Evolutionary conservation across 257 asterid species (phyloP), one percentile per base, ranked within the genome.

Genomic region (Pogostemon cablin): DNA sequence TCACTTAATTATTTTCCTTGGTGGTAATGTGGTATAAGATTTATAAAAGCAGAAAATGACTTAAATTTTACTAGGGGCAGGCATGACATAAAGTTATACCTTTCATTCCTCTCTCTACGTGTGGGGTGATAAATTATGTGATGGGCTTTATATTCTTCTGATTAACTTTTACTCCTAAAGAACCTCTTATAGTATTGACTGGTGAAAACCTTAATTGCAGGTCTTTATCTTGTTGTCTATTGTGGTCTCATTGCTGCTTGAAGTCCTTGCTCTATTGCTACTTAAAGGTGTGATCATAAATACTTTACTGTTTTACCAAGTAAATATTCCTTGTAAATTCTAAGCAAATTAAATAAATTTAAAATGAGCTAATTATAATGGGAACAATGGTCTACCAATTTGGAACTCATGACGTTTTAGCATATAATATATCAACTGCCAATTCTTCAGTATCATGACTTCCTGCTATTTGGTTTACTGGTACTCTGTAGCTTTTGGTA

Each of bases 161-260:
- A 54, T 11, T 54, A 37, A 42, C 12, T 34, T 34, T 39, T 4
- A 15, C 9, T 69, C 54, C 8, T 53, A 53, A 52, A 7, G 65
- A 34, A 10, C 5, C 6, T 43, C 38, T 20, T 59, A 62, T 44
- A 39, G 57, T 39, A 43, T 17, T 52, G 52, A 61, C 56, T 77
- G 38, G 41, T 53, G 74, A 65, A 25, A 6, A 57, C 37, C 65
- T 43, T 48, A 53, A 35, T 42, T 83, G 80, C 93, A 95, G 99
- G 89, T 95, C 56, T 95, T 95, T 83, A 76, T 88, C 84, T 68
- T 90, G 83, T 95, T 91, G 83, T 91, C 99, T 46, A 63, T 86
- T 60, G 63, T 75, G 3, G 62, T 69, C 69, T 88, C 99, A 50
- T 61, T 87, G 59, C 74, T 87, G 60, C 88, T 95, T 53, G 89